These are phyloP conservation scores for Carex sylvatica DNA, from an alignment of 202 grass and related monocot genomes.

Conservation along the genomic window DNA sequence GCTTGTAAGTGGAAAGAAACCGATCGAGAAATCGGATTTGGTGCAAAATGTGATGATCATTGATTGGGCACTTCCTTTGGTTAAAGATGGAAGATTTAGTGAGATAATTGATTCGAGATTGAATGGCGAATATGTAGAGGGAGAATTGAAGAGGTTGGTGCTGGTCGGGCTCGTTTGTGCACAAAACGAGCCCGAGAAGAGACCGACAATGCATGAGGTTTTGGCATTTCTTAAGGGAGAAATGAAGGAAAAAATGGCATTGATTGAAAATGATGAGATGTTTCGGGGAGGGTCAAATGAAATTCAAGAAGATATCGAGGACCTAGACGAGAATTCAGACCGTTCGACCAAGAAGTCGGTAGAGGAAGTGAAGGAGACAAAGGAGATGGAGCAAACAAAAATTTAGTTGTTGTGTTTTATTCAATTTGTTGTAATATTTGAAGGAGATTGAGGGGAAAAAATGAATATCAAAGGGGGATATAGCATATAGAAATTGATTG, in stretches of 20 bases:
- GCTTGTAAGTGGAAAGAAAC: slow-evolving; percentile 82
- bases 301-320: background rate
- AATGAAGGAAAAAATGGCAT: slow-evolving; percentile 53
- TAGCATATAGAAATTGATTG: background rate
- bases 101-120: slow-evolving; percentile 76
- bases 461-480: background rate
- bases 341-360: background rate
- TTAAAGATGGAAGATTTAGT: slow-evolving; percentile 53
- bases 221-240: slow-evolving; percentile 71
- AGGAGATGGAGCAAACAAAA: slow-evolving; percentile 3
- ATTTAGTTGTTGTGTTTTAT: background rate
- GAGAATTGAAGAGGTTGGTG: slow-evolving; percentile 68
- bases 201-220: slow-evolving; percentile 75
- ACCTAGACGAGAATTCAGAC: background rate
- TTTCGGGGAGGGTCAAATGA: slow-evolving; percentile 37
- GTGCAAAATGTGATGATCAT: slow-evolving; percentile 44
- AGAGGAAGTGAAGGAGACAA: slow-evolving; percentile 21
- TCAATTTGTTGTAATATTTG: slow-evolving; percentile 13
- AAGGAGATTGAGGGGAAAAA: background rate
- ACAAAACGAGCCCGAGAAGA: slow-evolving; percentile 61
- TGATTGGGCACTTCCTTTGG: slow-evolving; percentile 79
- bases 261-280: slow-evolving; percentile 67
- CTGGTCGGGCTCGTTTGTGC: slow-evolving; percentile 69
- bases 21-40: slow-evolving; percentile 62
- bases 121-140: slow-evolving; percentile 49